Conservation (phyloP, 2,329 filamentous ascomycete genomes). For the Neofusicoccum sp. region DNA sequence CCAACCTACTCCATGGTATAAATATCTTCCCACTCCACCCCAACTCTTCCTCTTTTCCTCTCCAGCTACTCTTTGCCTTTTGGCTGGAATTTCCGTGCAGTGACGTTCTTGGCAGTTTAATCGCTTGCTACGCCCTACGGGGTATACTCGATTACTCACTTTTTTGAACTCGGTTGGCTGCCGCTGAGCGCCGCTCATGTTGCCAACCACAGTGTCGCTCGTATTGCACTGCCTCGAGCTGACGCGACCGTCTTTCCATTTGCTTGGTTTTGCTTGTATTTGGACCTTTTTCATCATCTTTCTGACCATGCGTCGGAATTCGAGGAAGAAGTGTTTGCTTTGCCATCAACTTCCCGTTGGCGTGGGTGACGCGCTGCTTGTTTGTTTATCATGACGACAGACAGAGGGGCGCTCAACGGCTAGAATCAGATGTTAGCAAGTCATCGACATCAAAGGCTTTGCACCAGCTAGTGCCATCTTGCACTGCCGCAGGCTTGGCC, state of each 20-base stretch:
- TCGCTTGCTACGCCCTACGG: neutral
- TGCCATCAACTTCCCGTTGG: neutral
- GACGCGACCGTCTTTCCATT: neutral
- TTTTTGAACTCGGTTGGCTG: neutral
- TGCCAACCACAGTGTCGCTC: neutral
- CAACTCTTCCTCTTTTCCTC: neutral
- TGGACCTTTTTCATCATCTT: neutral
- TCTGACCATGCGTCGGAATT: neutral
- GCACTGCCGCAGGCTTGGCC: too few relatives aligned
- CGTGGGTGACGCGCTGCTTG: too few relatives aligned
- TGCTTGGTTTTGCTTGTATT: too few relatives aligned
- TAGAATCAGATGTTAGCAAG: too few relatives aligned
- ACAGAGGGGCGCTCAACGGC: too few relatives aligned
- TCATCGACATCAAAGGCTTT: too few relatives aligned
- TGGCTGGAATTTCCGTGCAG: neutral
- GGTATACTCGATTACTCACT: neutral
- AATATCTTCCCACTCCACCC: neutral
- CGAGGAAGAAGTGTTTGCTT: neutral
- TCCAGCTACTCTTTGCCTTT: conserved; percentile 8
- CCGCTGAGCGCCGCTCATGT: neutral
- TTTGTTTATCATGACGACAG: too few relatives aligned
- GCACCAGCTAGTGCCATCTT: too few relatives aligned
- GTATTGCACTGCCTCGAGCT: too few relatives aligned
- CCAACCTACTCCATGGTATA: neutral
- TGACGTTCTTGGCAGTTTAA: neutral